Evolutionary conservation across 345 rosid genomes (phyloP), one percentile per base, ranked within the genome.

Genomic region (Aquilaria sinensis): DNA sequence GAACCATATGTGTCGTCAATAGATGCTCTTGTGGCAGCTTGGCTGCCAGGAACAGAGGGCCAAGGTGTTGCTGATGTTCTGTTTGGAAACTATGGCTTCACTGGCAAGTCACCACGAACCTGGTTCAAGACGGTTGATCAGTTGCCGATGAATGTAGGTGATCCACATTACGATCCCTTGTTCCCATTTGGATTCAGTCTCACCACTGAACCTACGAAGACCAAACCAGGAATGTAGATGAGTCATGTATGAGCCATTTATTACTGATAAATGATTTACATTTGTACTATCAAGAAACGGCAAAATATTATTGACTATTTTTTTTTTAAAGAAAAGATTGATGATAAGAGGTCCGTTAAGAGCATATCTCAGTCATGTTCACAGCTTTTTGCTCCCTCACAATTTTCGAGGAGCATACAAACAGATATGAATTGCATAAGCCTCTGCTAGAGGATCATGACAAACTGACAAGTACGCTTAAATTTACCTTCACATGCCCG

Each of bases 121-220:
- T 87, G 91, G 95, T 88, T 88, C 71, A 85, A 64, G 77, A 80
- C 80, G 4, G 84, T 85, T 57, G 84, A 83, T 54, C 91, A 85
- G 70, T 72, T 87, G 33, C 91, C 90, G 0, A 82, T 86, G 93
- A 84, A 84, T 63, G 78, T 80, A 31, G 90, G 88, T 2, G 90
- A 84, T 81, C 61, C 60, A 49, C 77, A 78, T 66, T 84, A 84
- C 31, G 87, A 87, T 57, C 83, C 88, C 43, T 72, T 82, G 47
- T 84, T 73, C 68, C 83, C 88, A 58, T 84, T 84, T 71, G 88
- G 90, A 13, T 84, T 70, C 67, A 88, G 88, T 64, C 75, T 87
- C 37, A 53, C 68, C 14, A 77, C 86, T 2, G 47, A 63, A 10
- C 57, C 74, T 8, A 32, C 46, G 1, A 50, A 15, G 34, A 6